Evolutionary conservation across 139 green algal genomes (phyloP).

Genomic region (Chloropicon primus): DNA sequence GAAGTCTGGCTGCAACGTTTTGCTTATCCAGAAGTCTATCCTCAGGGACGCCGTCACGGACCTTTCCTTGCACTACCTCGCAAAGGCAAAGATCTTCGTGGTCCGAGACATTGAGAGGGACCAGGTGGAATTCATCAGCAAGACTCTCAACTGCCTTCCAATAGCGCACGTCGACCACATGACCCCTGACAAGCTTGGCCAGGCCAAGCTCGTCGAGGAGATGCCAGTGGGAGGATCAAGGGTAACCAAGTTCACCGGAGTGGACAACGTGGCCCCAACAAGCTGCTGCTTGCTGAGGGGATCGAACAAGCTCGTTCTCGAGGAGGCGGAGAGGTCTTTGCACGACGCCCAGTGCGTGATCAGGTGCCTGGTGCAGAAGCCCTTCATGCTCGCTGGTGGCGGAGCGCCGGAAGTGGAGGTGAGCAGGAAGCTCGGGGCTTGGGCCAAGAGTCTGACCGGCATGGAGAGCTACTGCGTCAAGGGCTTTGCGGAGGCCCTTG

Average conservation of each 20-base stretch:
- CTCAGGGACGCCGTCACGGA: constrained; percentile 91
- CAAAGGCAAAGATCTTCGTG: constrained; percentile 99
- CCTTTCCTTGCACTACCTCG: constrained; percentile 94
- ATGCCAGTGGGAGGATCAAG: constrained; percentile 43
- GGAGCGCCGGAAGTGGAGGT: constrained; percentile 86
- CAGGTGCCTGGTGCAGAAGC: constrained; percentile 87
- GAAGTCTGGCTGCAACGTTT: constrained; percentile 86
- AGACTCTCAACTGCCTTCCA: constrained; percentile 87
- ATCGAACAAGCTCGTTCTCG: constrained; percentile 86
- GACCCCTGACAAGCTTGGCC: constrained; percentile 83
- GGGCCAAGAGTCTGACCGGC: constrained; percentile 69
- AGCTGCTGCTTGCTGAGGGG: constrained; percentile 84
- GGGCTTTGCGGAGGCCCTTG: constrained; percentile 89
- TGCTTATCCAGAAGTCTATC: constrained; percentile 98
- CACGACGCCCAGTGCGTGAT: constrained; percentile 39
- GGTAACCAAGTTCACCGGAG: constrained; percentile 86
- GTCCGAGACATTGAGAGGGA: constrained; percentile 91
- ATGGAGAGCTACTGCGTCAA: constrained; percentile 87
- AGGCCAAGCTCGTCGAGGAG: constrained; percentile 73
- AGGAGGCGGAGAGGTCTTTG: constrained; percentile 24
- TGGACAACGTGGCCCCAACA: constrained; percentile 73
- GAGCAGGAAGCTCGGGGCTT: constrained; percentile 58
- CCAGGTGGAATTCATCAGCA: constrained; percentile 98
- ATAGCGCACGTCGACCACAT: constrained; percentile 95
- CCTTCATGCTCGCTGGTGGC: constrained; percentile 81